These are phyloP conservation scores for Hypomyces perniciosus DNA, from an alignment of 2,329 filamentous ascomycete species.

Conservation along the genomic window DNA sequence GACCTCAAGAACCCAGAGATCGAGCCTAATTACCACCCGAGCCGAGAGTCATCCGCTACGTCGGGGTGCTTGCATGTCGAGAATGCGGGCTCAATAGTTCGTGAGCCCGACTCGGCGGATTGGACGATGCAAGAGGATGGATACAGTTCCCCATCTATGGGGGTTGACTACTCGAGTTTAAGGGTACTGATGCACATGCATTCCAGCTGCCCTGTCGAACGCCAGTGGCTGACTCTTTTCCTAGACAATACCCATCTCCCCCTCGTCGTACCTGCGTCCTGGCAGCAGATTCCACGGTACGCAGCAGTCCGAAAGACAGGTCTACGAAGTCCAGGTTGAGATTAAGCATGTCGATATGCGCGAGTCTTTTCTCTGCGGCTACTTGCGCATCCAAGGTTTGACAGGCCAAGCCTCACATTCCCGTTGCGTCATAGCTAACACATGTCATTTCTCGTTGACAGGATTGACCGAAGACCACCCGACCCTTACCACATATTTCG, in stretches of 20 bases:
- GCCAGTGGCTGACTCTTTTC: not conserved
- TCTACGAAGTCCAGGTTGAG: constrained; percentile 94
- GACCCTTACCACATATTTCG: constrained; percentile 96
- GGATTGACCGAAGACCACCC: constrained; percentile 93
- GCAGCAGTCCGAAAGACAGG: constrained; percentile 86
- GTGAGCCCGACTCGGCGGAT: constrained; percentile 20
- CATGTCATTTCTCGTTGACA: constrained; percentile 29
- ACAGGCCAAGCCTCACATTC: not conserved
- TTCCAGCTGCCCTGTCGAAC: not conserved
- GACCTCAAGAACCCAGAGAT: constrained; percentile 17
- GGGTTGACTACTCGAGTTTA: constrained; percentile 31
- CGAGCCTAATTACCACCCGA: constrained; percentile 20
- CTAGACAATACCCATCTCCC: constrained; percentile 68
- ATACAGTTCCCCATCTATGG: constrained; percentile 31
- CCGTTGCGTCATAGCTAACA: constrained; percentile 12
- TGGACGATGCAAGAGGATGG: constrained; percentile 24
- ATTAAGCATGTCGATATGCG: constrained; percentile 94
- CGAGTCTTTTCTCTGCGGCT: constrained; percentile 91
- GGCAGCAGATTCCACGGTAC: constrained; percentile 86
- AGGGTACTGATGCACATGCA: constrained; percentile 24
- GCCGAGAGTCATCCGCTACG: constrained; percentile 17
- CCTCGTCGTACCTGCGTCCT: constrained; percentile 78
- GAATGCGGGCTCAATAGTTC: constrained; percentile 15
- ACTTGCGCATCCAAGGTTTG: constrained; percentile 86
- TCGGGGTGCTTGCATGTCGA: constrained; percentile 12